Conservation (phyloP, 768 basidiomycete genomes). For the Mycena albidolilacea region DNA sequence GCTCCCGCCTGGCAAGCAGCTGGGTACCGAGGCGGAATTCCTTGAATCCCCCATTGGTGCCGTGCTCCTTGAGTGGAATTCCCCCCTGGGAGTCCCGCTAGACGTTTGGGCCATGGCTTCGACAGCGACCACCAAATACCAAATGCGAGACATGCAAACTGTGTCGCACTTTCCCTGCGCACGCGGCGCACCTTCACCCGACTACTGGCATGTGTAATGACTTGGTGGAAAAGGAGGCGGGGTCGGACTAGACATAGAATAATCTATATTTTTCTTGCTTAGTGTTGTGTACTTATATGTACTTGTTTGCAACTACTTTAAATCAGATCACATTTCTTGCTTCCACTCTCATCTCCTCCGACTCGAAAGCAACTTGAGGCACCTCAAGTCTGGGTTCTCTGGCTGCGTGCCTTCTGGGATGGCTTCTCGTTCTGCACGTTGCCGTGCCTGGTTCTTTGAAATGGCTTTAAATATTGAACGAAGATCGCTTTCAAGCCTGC, state of each 20-base stretch:
- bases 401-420: no score
- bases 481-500: no score
- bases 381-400: no score
- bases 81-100: background rate
- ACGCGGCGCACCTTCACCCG: background rate
- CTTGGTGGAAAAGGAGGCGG: background rate
- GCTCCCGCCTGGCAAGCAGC: background rate
- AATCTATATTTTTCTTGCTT: background rate
- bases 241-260: background rate
- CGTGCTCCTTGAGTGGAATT: background rate
- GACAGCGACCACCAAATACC: background rate
- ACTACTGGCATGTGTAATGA: background rate
- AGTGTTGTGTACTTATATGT: background rate
- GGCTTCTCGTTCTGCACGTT: no score
- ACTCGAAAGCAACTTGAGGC: no score
- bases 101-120: constrained; percentile 1
- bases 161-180: background rate
- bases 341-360: no score
- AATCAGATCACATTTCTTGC: no score
- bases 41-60: background rate
- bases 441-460: no score
- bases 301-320: background rate
- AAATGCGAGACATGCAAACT: background rate
- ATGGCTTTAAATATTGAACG: no score
- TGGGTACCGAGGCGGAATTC: background rate